Evolutionary conservation across 1,284 basidiomycete genomes (phyloP), one percentile per base, ranked within the genome.

Genomic region (Cryptococcus sp.): DNA sequence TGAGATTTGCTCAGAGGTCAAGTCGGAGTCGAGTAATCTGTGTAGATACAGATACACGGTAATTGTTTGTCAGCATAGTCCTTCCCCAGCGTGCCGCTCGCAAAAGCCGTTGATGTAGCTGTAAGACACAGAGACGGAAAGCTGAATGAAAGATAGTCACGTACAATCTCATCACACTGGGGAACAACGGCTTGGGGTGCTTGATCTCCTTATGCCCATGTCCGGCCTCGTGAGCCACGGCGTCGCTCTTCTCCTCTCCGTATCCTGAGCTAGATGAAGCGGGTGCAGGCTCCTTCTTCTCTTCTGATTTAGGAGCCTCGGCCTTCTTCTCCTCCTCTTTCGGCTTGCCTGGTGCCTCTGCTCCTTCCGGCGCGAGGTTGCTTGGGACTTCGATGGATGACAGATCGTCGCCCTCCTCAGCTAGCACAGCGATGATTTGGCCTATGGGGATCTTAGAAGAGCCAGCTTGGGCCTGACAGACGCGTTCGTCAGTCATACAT

Each of bases 401-500:
- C 57, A 97, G 87, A 75, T 97, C 90, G 77, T 98, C 95, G 3
- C 94, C 94, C 77, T 97, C 92, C 78, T 98, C 94, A n/a, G 90
- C 94, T 15, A 95, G 83, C 54, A 99, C 83, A 17, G 93, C 95
- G 68, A 98, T 96, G 27, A 88, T 76, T 77, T 88, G 88, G 54
- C 93, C 93, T 42, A 99, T 91, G 3, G 87, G 83, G 55, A 99
- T 85, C 67, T 87, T 87, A 80, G 94, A 94, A 15, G 89, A 77
- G 54, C 94, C 94, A 61, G 91, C 90, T 49, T 81, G 83, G 52
- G 85, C 79, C 93, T 95, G 70, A 3, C 30, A 35, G 10, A 4
- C 30, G 30, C 30, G 13, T 13, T 35, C 30, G 7, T 35, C 30
- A 35, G 25, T 3, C 25, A 25, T 25, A 3, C 19, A 22, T 22